Evolutionary conservation across 352 stramenopile genomes (phyloP), one percentile per base, ranked within the genome.

Genomic region (Phytophthora brassicae): DNA sequence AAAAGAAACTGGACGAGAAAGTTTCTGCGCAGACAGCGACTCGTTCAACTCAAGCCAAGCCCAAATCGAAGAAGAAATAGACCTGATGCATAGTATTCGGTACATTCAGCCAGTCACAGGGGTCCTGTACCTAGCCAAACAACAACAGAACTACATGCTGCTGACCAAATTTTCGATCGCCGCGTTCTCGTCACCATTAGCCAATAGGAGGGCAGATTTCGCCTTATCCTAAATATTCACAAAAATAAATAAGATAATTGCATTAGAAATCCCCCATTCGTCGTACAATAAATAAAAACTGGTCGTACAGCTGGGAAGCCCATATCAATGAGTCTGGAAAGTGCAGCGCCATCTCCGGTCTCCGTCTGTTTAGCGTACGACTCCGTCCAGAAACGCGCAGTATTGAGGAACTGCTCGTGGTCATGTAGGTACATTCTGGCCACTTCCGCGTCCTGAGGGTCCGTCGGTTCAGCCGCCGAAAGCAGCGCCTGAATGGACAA

Each of bases 351-450:
- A 55, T 81, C 69, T 12, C 64, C 61, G 26, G 70, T 75, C 12
- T 75, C 66, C 45, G 78, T 81, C 29, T 86, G 75, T 56, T 90
- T 91, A n/a, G 89, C 96, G 74, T 99, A 98, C 35, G 79, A 95
- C 71, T 98, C 88, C 19, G 94, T 98, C 96, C 96, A 99, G 59
- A 98, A 98, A 54, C 92, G 95, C 22, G 95, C 96, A 57, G 93
- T 99, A 55, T 86, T 90, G 35, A 92, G 83, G 72, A 98, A 99
- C 64, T 96, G 88, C 35, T 86, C 72, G 48, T 86, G 84, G 68
- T 98, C 86, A 12, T 94, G 70, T 53, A 97, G 80, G 70, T 98
- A 99, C 95, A 99, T 99, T 53, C 94, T 92, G 26, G 95, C 95
- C 38, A 98, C 95, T 70, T 98, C 87, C 3, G 95, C 95, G 72